phyloP scores from a whole-genome alignment of 1,284 basidiomycete species.

The Moniliophthora roreri region DNA sequence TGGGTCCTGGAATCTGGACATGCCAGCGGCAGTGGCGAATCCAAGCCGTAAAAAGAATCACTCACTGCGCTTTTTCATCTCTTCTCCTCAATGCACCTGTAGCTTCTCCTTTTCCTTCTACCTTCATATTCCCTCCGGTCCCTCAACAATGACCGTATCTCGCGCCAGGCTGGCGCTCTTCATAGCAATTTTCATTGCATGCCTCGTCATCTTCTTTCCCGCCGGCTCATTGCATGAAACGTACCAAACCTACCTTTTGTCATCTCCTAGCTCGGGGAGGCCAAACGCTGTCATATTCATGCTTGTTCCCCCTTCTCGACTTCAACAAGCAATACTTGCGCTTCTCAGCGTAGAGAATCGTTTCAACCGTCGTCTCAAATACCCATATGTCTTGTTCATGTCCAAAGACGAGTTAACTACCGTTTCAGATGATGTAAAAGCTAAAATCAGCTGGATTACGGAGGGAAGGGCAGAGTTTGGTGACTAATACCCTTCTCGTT shows the following conservation, averaged over 20 bases:
- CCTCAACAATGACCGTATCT: conserved; percentile 6
- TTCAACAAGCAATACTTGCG: conserved; percentile 26
- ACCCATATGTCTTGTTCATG: conserved; percentile 28
- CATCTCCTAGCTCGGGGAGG: conserved; percentile 6
- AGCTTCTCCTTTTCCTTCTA: no score
- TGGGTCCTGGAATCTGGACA: no score
- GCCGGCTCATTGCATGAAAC: conserved; percentile 1
- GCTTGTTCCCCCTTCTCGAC: conserved; percentile 22
- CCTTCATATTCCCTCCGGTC: neutral
- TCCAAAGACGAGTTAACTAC: conserved; percentile 21
- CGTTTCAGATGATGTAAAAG: conserved; percentile 22
- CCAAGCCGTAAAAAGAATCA: no score
- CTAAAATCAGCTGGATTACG: conserved; percentile 25
- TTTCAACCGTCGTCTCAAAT: conserved; percentile 28
- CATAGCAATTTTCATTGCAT: neutral
- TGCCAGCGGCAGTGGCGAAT: no score
- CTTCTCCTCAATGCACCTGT: no score
- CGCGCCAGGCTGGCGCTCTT: conserved; percentile 7
- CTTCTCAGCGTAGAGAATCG: conserved; percentile 28
- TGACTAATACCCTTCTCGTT: conserved; percentile 13
- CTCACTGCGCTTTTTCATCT: no score
- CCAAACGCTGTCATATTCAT: conserved; percentile 29
- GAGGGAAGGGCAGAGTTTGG: conserved; percentile 26
- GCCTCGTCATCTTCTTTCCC: conserved; percentile 6
- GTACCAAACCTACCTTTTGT: conserved; percentile 9